Percentiles rank a stretch among this genome's conserved stretches.
phyloP scores from a whole-genome alignment of 2,329 filamentous ascomycete genomes.

The Alternaria rosae region DNA sequence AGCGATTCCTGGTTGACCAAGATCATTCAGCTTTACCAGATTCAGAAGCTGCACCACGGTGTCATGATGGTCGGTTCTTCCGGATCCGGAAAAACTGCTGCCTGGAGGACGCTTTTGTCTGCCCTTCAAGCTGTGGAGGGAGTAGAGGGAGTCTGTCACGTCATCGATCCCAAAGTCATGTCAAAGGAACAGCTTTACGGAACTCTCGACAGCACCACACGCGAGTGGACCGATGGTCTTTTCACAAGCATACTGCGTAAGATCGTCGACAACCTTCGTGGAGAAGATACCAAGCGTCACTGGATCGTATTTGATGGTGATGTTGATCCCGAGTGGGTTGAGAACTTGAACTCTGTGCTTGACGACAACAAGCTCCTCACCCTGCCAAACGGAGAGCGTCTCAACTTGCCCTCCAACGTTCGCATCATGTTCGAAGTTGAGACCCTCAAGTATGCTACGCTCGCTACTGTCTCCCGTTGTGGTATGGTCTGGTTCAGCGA shows the following conservation, averaged over 20 bases:
- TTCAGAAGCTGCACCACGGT: conserved; percentile 97
- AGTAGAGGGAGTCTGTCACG: conserved; percentile 92
- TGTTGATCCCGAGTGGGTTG: conserved; percentile 99
- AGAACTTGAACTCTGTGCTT: conserved; percentile 98
- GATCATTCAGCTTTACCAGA: conserved; percentile 95
- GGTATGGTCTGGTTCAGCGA: conserved; percentile 99
- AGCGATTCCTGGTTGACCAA: conserved; percentile 98
- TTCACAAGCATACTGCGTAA: conserved; percentile 98
- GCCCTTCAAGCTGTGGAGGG: conserved; percentile 90
- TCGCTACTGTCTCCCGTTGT: conserved; percentile 98
- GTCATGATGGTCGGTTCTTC: conserved; percentile 99
- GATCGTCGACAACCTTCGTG: conserved; percentile 97
- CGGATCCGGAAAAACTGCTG: conserved; percentile 94
- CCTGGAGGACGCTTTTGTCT: conserved; percentile 91
- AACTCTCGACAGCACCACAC: conserved; percentile 92
- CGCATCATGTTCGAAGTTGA: conserved; percentile 99
- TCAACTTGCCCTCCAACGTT: conserved; percentile 92
- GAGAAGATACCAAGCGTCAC: conserved; percentile 94
- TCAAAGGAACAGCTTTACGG: conserved; percentile 98
- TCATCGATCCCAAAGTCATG: conserved; percentile 99
- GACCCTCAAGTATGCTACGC: conserved; percentile 93
- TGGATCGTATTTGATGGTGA: conserved; percentile 99
- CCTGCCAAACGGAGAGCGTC: conserved; percentile 94
- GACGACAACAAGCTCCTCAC: conserved; percentile 99
- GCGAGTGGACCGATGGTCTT: conserved; percentile 98